Evolutionary conservation across 805 yeast genomes (phyloP), one percentile per base, ranked within the genome.

Genomic region (Cyberlindnera mrakii): DNA sequence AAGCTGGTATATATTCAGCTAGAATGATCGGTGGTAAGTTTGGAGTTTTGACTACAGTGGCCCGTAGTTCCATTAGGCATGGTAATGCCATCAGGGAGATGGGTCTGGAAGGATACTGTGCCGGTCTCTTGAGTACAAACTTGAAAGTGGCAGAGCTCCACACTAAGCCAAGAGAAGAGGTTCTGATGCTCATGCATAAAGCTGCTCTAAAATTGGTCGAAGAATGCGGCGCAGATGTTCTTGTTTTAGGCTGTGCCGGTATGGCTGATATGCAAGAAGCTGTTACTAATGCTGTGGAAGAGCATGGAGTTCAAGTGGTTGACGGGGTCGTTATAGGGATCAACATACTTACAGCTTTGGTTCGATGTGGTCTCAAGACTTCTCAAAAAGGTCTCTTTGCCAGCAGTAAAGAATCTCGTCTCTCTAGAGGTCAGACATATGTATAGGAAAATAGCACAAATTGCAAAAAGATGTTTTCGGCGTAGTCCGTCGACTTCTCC

Each of bases 231-330:
- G 63, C 64, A 10, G 65, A 63, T 43, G 50, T 46, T 7, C 30
- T 63, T 6, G 51, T 63, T 7, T 45, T 64, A 4, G 67, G 67
- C 1, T 53, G 62, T 50, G 60, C 64, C n/a, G 60, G 67, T n/a
- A 58, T 57, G 62, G 46, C 54, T 11, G 62, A 57, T 31, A 54
- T 57, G 58, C 53, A 53, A 31, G 46, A 49, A 15, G 60, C 62
- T 7, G 60, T 56, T 3, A 44, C 42, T 1, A 35, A 42, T 7
- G 53, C 59, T 14, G 58, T 57, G 3, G 25, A 34, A 14, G 42
- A 43, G 11, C 31, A 41, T 15, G 49, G 50, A 1, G 58, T 57
- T 5, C 56, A 48, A 15, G 60, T 57, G 3, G 46, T 57, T 15
- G 62, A 57, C 43, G 62, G 62, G 17, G 62, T 56, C 10, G 53